Evolutionary conservation across 192 early-diverging fungal genomes (phyloP), one percentile per base, ranked within the genome.

Genomic region (Backusella westeae): DNA sequence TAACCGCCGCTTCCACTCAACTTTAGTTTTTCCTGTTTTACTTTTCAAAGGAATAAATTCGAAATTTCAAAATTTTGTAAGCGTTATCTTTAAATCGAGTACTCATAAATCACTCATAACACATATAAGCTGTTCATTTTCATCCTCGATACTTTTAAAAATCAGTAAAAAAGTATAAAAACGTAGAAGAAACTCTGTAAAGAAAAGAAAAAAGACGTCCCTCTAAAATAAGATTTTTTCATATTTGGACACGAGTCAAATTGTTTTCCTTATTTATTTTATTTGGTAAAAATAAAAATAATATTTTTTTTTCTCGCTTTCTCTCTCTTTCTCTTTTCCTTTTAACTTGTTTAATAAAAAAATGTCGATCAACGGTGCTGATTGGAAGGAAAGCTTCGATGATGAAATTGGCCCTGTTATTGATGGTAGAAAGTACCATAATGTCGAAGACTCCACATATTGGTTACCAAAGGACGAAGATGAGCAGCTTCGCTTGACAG

Each of bases 401-500:
- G 15, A 39, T n/a, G n/a, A 21, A 69, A 36, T 0, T 10, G 68
- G 68, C 0, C 35, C n/a, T 69, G 3, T 23, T 8, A 21, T 38
- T 21, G 10, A 26, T 39, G n/a, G 74, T 29, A 63, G 56, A 76
- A 68, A 41, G n/a, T 76, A 68, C 17, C 79, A 76, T 32, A 71
- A 76, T 69, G 69, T 77, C 5, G 15, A 63, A 9, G 41, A 19
- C 8, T 69, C 71, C 8, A 34, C 71, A 0, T 76, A 73, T 32
- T 76, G 66, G 59, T 34, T 76, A 32, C 71, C 79, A 7, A 76
- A 69, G 26, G 79, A 80, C 35, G 75, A 76, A 36, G 38, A 73
- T 7, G 79, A 80, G 26, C 75, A 76, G 26, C 65, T 76, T 21
- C 70, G 79, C 34, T 53, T 76, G 71, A 73, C 71, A 67, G 53